Percentiles rank a stretch among this genome's conserved stretches.
phyloP scores from a whole-genome alignment of 495 filamentous ascomycete genomes.

The Daldinia loculata region DNA sequence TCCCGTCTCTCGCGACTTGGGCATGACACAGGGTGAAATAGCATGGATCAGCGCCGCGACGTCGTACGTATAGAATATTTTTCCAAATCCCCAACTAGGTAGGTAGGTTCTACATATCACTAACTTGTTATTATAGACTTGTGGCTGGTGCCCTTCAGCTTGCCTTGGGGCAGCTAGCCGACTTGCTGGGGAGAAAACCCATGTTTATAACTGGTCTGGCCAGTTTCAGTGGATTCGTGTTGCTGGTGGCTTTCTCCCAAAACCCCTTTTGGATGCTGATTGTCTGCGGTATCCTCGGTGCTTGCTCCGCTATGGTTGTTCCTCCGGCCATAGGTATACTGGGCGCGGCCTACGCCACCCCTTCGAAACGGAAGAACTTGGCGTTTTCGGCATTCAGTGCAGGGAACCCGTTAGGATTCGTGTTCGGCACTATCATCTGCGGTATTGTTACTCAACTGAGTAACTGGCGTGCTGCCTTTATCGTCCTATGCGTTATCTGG shows the following conservation, averaged over 20 bases:
- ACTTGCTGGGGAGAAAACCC: conserved; percentile 69
- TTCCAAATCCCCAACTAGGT: neutral
- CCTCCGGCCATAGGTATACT: conserved; percentile 74
- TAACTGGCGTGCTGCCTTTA: conserved; percentile 71
- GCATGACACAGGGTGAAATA: conserved; percentile 74
- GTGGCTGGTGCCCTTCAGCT: conserved; percentile 72
- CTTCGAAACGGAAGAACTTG: conserved; percentile 71
- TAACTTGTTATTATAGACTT: conserved; percentile 52
- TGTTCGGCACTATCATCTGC: conserved; percentile 70
- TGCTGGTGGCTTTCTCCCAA: conserved; percentile 69
- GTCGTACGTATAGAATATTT: conserved; percentile 53
- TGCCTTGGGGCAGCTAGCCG: conserved; percentile 72
- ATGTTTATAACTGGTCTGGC: conserved; percentile 71
- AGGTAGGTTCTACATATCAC: neutral
- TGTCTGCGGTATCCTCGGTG: conserved; percentile 69
- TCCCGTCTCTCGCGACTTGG: conserved; percentile 66
- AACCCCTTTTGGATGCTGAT: conserved; percentile 71
- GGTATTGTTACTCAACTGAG: conserved; percentile 69
- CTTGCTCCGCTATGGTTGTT: conserved; percentile 69
- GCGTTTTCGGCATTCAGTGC: conserved; percentile 77
- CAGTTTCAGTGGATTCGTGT: conserved; percentile 62
- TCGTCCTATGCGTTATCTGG: conserved; percentile 70
- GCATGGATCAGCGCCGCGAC: conserved; percentile 76
- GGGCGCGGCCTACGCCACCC: conserved; percentile 67
- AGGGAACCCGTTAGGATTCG: conserved; percentile 76